Conservation (phyloP, 257 asterid species). For the Primulina huaijiensis region DNA sequence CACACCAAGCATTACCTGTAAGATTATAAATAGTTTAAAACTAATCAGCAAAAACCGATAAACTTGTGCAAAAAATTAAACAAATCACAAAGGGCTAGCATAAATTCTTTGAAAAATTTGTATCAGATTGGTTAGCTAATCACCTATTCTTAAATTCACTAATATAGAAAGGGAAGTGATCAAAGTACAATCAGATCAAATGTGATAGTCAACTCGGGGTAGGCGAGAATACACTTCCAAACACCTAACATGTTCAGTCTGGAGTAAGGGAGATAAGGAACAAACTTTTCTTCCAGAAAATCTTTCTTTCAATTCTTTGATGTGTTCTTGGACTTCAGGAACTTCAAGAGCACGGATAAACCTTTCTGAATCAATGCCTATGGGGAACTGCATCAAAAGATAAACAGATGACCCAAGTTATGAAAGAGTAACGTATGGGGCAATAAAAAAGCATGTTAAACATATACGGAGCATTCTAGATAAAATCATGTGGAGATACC, state of each 20-base stretch:
- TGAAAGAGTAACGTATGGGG: slow-evolving; percentile 19
- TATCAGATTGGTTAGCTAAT: background rate
- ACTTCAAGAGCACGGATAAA: slow-evolving; percentile 76
- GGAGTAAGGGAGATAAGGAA: slow-evolving; percentile 22
- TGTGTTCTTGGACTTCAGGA: slow-evolving; percentile 54
- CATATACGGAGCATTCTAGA: slow-evolving; percentile 8
- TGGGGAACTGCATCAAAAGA: slow-evolving; percentile 64
- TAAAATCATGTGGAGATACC: slow-evolving; percentile 40
- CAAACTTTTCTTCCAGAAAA: slow-evolving; percentile 85
- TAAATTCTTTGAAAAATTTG: background rate
- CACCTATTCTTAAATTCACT: background rate
- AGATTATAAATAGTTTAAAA: slow-evolving; percentile 18
- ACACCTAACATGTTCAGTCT: background rate
- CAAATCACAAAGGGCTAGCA: slow-evolving; percentile 6
- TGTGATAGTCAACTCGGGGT: slow-evolving; percentile 1
- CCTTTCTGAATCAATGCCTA: slow-evolving; percentile 90
- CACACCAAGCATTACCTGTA: slow-evolving; percentile 90
- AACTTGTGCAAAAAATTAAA: slow-evolving; percentile 6
- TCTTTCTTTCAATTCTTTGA: slow-evolving; percentile 66
- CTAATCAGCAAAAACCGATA: slow-evolving; percentile 6
- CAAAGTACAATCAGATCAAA: slow-evolving; percentile 9
- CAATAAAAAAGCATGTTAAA: slow-evolving; percentile 16
- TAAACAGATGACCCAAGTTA: slow-evolving; percentile 12
- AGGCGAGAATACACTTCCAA: background rate
- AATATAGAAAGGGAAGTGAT: background rate